Evolutionary conservation across 2,329 filamentous ascomycete genomes (phyloP).

Genomic region (Pseudogymnoascus sp.): DNA sequence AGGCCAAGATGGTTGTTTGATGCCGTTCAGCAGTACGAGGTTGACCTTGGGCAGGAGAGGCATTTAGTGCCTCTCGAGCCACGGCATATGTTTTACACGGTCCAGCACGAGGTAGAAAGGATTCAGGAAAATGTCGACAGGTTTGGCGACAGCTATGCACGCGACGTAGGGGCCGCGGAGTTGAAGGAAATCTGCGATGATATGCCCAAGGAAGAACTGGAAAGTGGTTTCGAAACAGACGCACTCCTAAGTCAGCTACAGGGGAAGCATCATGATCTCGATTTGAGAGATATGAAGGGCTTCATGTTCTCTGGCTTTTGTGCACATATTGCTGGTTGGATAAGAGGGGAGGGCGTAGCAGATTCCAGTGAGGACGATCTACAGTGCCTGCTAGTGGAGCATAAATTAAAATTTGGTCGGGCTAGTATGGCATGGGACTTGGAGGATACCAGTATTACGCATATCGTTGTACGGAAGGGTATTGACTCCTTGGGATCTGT

Average conservation of each 20-base stretch:
- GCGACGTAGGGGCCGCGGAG: slow-evolving; percentile 59
- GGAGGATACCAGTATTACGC: slow-evolving; percentile 53
- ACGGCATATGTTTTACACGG: slow-evolving; percentile 64
- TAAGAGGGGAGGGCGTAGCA: slow-evolving; percentile 16
- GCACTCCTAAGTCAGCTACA: slow-evolving; percentile 48
- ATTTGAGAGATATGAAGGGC: slow-evolving; percentile 35
- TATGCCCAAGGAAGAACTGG: slow-evolving; percentile 42
- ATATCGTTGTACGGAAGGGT: slow-evolving; percentile 54
- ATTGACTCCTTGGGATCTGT: slow-evolving; percentile 22
- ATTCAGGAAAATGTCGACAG: slow-evolving; percentile 60
- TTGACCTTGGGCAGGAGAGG: slow-evolving; percentile 38
- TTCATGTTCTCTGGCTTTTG: slow-evolving; percentile 44
- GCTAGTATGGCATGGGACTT: slow-evolving; percentile 48
- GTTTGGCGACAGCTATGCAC: slow-evolving; percentile 75
- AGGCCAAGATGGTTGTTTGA: slow-evolving; percentile 77
- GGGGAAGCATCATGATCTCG: slow-evolving; percentile 44
- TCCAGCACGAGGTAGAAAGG: slow-evolving; percentile 43
- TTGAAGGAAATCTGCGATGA: slow-evolving; percentile 43
- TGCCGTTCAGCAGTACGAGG: slow-evolving; percentile 44
- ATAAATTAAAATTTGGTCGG: slow-evolving; percentile 60
- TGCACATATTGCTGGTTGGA: slow-evolving; percentile 32
- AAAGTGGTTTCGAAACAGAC: slow-evolving; percentile 34
- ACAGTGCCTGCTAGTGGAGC: slow-evolving; percentile 39
- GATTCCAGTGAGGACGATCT: slow-evolving; percentile 20
- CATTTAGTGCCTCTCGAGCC: slow-evolving; percentile 53